Evolutionary conservation across 176 grass and related monocot genomes (phyloP), one percentile per base, ranked within the genome.

Genomic region (Dactylis glomerata): DNA sequence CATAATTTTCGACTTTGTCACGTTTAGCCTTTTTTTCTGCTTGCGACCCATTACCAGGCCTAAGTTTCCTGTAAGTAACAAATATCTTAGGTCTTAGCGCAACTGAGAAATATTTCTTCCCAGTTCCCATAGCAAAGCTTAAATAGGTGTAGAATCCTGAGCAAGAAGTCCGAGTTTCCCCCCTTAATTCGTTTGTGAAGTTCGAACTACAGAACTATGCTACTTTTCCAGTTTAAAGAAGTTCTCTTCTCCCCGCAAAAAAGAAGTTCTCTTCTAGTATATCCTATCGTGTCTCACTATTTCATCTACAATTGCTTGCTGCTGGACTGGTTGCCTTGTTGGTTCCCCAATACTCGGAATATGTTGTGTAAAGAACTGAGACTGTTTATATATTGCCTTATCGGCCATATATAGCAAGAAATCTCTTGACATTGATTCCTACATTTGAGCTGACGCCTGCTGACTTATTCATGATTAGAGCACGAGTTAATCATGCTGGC

Each of bases 131-230:
- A 61, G 24, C 19, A 11, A 24, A 73, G 44, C 31, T 74, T 42
- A 56, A 54, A 55, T 65, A 73, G 14, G 52, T 84, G 55, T 22
- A 84, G 42, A 79, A 28, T 79, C 36, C 14, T 36, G 32, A 74
- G 45, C 33, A 26, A 13, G 42, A 27, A 15, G 0, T 51, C 42
- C 30, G 8, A 6, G 28, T 71, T 37, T 77, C 19, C 49, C 79
- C 49, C 19, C 45, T 42, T 79, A 16, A 22, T 13, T 31, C n/a
- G n/a, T n/a, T n/a, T 17, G 28, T 64, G 59, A 64, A 64, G 59
- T 16, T 15, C 28, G 27, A 64, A 64, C 27, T 64, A 64, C 27
- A 7, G 10, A 54, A 54, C 51, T 32, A 64, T 64, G 59, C 17
- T 32, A 28, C 32, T 56, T 56, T 55, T 55, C 51, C 51, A n/a